These are phyloP conservation scores for Malus hybrid DNA, from an alignment of 331 rosid genomes.

Conservation along the genomic window DNA sequence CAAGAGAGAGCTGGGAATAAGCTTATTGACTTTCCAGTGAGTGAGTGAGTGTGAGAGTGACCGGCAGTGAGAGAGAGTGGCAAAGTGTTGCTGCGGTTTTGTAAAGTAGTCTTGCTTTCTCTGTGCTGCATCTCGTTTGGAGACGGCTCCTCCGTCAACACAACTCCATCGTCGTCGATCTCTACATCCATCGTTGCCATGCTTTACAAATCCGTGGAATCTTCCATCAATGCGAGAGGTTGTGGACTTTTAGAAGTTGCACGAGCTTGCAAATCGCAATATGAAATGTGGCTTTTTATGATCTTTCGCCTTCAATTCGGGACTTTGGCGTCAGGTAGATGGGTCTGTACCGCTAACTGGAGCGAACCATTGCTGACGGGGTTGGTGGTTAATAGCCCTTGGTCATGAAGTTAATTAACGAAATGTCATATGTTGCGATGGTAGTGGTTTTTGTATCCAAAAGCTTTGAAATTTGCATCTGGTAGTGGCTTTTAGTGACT, in stretches of 20 bases:
- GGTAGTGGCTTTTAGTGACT: no score
- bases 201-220: not conserved
- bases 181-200: conserved; percentile 20
- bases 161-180: not conserved
- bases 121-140: conserved; percentile 11
- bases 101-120: not conserved
- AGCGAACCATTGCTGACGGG: not conserved
- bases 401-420: not conserved
- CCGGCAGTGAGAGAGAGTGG: not conserved
- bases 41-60: not conserved
- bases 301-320: not conserved
- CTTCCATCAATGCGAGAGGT: not conserved
- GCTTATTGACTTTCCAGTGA: not conserved
- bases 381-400: not conserved
- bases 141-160: not conserved
- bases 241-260: not conserved
- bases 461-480: not conserved
- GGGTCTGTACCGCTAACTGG: not conserved
- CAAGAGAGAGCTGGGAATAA: not conserved
- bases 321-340: not conserved
- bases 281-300: not conserved
- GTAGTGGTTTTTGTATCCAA: no score
- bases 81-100: no score
- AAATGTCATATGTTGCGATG: not conserved
- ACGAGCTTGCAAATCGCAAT: not conserved